Evolutionary conservation across 306 rosid species (phyloP), one percentile per base, ranked within the genome.

Genomic region (Lagenaria siceraria): DNA sequence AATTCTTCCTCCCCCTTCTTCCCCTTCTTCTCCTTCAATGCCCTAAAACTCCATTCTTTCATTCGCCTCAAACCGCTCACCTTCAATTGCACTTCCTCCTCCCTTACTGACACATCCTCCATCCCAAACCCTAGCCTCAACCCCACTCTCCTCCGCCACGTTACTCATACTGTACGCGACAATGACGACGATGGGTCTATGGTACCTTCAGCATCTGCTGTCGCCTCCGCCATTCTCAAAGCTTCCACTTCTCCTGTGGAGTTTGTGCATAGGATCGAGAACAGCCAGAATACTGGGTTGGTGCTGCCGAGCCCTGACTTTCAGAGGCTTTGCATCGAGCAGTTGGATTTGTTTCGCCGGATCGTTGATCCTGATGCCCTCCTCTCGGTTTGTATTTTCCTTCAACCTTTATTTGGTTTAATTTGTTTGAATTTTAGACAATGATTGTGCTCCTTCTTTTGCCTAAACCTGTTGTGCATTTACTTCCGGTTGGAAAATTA

Each of bases 191-290:
- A 79, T 0, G 18, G 70, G 49, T 0, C 85, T 79, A 68, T 87
- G 62, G 54, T 84, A 8, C 29, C 97, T 48, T 94, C 97, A 27
- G 94, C 96, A 86, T 76, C 88, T 75, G 97, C 98, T 13, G 81
- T 94, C 35, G 87, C 95, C 29, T 64, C 93, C 36, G 87, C 93
- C 56, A 89, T 94, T 79, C 91, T 92, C 80, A 74, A 87, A 54
- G 89, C 92, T 31, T 92, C 98, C 54, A 89, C 87, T 33, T 90
- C 97, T 12, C 87, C 95, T n/a, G 91, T 95, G 7, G 89, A 95
- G 63, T 95, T 95, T 86, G 56, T 85, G 42, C 97, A 90, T 76
- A 83, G 84, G 10, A 35, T 89, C 76, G 93, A 90, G 56, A 87
- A 80, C 25, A 80, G 84, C 24, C 82, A 64, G 18, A 80, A 85